phyloP scores from a whole-genome alignment of 192 early-diverging fungal genomes.

The Lunasporangiospora selenospora region DNA sequence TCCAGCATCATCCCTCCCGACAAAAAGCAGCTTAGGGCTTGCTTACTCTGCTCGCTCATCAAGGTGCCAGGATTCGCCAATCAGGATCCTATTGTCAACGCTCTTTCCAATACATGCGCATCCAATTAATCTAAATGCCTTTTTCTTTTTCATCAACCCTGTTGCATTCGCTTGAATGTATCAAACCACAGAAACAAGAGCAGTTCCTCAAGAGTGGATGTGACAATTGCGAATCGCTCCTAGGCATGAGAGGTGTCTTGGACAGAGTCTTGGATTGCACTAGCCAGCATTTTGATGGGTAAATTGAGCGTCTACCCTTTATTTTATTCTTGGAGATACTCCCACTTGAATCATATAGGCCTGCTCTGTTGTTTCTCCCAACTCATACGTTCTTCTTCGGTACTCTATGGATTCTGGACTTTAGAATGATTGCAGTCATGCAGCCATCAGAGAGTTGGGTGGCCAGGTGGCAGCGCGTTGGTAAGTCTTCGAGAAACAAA shows the following conservation, averaged over 20 bases:
- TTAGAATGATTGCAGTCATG: slow-evolving; percentile 73
- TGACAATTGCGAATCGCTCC: slow-evolving; percentile 83
- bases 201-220: slow-evolving; percentile 77
- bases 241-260: slow-evolving; percentile 68
- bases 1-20: slow-evolving; percentile 48
- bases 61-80: no score
- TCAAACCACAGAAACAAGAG: slow-evolving; percentile 69
- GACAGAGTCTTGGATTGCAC: slow-evolving; percentile 80
- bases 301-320: not conserved
- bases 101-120: not conserved
- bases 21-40: slow-evolving; percentile 73
- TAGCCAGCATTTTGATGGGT: slow-evolving; percentile 79
- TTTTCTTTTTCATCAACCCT: slow-evolving; percentile 2
- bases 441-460: slow-evolving; percentile 81
- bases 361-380: not conserved
- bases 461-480: slow-evolving; percentile 72
- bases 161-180: not conserved
- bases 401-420: not conserved
- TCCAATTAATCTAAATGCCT: not conserved
- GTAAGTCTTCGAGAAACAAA: slow-evolving; percentile 38
- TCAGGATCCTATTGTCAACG: not conserved
- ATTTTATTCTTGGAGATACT: not conserved
- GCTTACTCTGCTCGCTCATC: slow-evolving; percentile 80
- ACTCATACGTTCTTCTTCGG: not conserved
- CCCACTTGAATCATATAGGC: not conserved